These are phyloP conservation scores for Takashimella koratensis DNA, from an alignment of 1,284 basidiomycete genomes.

Conservation along the genomic window DNA sequence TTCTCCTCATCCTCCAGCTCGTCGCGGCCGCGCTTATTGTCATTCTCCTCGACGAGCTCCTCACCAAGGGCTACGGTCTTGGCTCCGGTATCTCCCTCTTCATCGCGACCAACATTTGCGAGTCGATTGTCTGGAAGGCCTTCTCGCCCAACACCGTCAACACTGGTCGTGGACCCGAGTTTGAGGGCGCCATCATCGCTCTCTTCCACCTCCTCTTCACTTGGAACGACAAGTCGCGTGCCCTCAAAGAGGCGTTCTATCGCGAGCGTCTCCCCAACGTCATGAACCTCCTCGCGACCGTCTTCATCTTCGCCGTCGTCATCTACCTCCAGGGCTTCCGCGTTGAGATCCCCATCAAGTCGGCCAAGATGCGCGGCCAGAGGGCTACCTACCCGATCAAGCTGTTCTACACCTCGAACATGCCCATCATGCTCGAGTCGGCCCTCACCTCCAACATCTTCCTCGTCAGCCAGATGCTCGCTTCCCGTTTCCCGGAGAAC, in stretches of 20 bases:
- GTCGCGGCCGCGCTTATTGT: conserved; percentile 92
- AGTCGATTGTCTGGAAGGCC: conserved; percentile 98
- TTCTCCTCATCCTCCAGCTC: conserved; percentile 90
- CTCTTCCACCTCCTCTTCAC: conserved; percentile 98
- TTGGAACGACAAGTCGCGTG: conserved; percentile 97
- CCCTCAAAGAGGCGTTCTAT: conserved; percentile 97
- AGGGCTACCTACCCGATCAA: conserved; percentile 94
- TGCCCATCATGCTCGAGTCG: conserved; percentile 99
- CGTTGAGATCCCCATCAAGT: conserved; percentile 98
- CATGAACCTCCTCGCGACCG: conserved; percentile 94
- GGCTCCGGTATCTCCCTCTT: conserved; percentile 98
- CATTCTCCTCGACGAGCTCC: conserved; percentile 95
- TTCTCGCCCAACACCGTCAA: conserved; percentile 98
- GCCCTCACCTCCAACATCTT: conserved; percentile 93
- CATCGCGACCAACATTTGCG: conserved; percentile 99
- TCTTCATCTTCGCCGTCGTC: conserved; percentile 86
- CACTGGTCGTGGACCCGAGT: conserved; percentile 96
- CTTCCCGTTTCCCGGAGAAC: conserved; percentile 84
- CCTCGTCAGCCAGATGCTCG: conserved; percentile 95
- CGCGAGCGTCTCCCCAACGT: conserved; percentile 93
- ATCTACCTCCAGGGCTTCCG: conserved; percentile 99
- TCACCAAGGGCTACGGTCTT: conserved; percentile 98
- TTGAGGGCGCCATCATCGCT: conserved; percentile 93
- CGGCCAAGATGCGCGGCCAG: conserved; percentile 92
- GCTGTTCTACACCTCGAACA: conserved; percentile 98